These are phyloP conservation scores for Citrus inodora DNA, from an alignment of 345 rosid genomes.

Conservation along the genomic window DNA sequence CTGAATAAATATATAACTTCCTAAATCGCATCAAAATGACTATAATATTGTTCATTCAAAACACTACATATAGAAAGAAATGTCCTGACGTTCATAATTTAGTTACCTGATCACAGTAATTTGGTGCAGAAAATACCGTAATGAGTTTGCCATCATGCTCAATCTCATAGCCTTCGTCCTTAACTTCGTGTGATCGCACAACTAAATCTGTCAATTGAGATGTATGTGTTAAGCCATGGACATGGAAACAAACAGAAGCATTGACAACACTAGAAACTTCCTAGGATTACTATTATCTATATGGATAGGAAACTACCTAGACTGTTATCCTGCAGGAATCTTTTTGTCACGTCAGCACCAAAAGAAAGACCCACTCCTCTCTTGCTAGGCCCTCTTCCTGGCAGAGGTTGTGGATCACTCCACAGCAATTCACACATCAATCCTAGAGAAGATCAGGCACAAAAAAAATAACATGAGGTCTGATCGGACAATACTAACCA, in stretches of 20 bases:
- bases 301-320: slow-evolving; percentile 46
- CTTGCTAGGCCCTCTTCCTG: slow-evolving; percentile 98
- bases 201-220: slow-evolving; percentile 56
- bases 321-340: slow-evolving; percentile 84
- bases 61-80: not conserved
- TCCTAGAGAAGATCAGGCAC: slow-evolving; percentile 40
- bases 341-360: slow-evolving; percentile 87
- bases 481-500: not conserved
- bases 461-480: not conserved
- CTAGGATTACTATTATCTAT: slow-evolving; percentile 55
- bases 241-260: slow-evolving; percentile 2
- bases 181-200: slow-evolving; percentile 94
- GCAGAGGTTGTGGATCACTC: slow-evolving; percentile 98
- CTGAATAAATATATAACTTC: not conserved
- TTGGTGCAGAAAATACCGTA: slow-evolving; percentile 97
- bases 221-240: slow-evolving; percentile 15
- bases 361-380: slow-evolving; percentile 95
- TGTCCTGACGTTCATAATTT: not conserved
- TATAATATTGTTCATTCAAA: not conserved
- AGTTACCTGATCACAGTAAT: slow-evolving; percentile 97
- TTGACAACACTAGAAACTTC: slow-evolving; percentile 10
- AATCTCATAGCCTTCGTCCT: slow-evolving; percentile 95
- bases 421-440: slow-evolving; percentile 94
- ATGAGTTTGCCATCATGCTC: slow-evolving; percentile 98
- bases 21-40: not conserved